phyloP scores from a whole-genome alignment of 163 green algal species.

The Coccomyxa subellipsoidea region DNA sequence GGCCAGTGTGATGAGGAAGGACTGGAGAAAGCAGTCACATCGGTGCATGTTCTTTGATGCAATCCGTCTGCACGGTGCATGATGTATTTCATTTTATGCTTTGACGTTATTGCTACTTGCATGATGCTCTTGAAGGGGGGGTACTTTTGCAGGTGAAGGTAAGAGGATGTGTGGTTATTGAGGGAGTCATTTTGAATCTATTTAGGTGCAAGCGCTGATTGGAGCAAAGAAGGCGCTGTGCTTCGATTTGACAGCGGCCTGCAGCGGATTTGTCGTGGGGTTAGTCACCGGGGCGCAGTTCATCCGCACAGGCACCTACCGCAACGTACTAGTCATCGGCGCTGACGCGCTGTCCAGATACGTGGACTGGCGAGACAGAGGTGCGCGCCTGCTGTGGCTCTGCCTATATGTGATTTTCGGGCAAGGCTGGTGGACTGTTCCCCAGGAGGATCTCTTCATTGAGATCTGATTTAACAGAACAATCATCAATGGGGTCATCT shows the following conservation, averaged over 20 bases:
- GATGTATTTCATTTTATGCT: too few species aligned
- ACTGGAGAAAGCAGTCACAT: too few species aligned
- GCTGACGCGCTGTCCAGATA: constrained; percentile 90
- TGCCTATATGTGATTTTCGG: background rate
- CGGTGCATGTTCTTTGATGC: too few species aligned
- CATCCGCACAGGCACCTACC: constrained; percentile 70
- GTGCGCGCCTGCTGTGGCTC: constrained; percentile 25
- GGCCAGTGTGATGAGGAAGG: too few species aligned
- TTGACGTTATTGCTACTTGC: too few species aligned
- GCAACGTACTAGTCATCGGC: constrained; percentile 87
- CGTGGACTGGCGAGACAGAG: constrained; percentile 91
- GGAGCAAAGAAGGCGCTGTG: constrained; percentile 82
- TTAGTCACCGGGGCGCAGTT: constrained; percentile 86
- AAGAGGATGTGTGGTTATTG: background rate
- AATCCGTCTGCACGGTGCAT: too few species aligned
- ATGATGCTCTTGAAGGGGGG: background rate
- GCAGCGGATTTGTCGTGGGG: constrained; percentile 94
- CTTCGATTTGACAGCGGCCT: constrained; percentile 97
- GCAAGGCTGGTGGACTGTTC: too few species aligned
- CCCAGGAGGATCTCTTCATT: too few species aligned
- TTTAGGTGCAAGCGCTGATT: constrained; percentile 79
- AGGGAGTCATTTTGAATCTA: too few species aligned
- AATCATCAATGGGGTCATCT: too few species aligned
- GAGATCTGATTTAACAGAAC: too few species aligned
- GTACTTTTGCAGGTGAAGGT: background rate